Evolutionary conservation across 768 basidiomycete species (phyloP), one percentile per base, ranked within the genome.

Genomic region (Mycena metata): DNA sequence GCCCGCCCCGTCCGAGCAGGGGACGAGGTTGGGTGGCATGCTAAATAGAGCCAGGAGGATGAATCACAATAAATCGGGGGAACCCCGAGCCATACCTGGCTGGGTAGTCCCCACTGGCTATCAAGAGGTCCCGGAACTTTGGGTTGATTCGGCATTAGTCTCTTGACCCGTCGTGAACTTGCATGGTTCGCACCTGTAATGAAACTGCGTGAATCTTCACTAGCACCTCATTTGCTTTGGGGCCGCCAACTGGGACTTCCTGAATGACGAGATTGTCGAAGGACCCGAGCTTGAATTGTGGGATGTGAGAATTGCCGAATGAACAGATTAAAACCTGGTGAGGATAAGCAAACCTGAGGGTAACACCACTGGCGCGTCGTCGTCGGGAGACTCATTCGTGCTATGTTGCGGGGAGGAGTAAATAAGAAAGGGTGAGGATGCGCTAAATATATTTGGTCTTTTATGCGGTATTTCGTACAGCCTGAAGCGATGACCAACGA

Each of bases 171-270:
- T 2, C 39, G 17, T 59, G 30, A 3, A 30, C 30, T 26, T 12
- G 16, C 16, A 41, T 26, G n/a, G 46, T 46, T 47, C 71, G 45
- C 62, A 83, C 84, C 75, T 88, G 84, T 6, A 89, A 77, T 41
- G 89, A 89, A 19, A 87, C 86, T 1, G 87, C 86, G 62, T 86
- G 84, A 88, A 78, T 39, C 69, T 85, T 86, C 66, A 89, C 83
- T 24, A 88, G 80, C 16, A 88, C 88, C 62, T 90, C 84, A 26
- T 76, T 79, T 0, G 84, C 76, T 58, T 79, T 82, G 5, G 82
- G 83, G 59, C 75, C 72, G 6, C 64, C 66, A 23, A 81, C 50
- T 10, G 72, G 64, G 2, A 69, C 67, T n/a, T 80, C 70, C 30
- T 76, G 74, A 23, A 79, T 61, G 17, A 63, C 68, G 4, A 80